phyloP scores from a whole-genome alignment of 306 rosid genomes.

The Gynostemma pentaphyllum region DNA sequence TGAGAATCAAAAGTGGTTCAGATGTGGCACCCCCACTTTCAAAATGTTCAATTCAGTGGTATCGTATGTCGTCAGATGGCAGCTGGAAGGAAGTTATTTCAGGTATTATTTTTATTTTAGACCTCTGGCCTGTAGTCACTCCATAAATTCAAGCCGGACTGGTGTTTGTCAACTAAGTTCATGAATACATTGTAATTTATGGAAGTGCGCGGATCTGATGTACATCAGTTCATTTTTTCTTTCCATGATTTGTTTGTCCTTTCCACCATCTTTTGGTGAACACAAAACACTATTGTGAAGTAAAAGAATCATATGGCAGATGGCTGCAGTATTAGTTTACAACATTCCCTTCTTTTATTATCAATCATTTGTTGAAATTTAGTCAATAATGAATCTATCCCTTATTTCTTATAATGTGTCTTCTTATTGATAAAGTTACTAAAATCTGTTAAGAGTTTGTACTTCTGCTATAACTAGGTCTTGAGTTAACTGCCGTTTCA shows the following conservation, averaged over 20 bases:
- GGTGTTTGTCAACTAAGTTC: neutral
- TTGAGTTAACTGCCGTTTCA: too few species aligned
- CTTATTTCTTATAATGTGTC: neutral
- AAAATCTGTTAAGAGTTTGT: too few species aligned
- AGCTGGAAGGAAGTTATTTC: constrained; percentile 79
- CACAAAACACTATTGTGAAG: neutral
- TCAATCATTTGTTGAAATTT: too few species aligned
- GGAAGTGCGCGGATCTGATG: neutral
- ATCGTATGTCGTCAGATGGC: constrained; percentile 70
- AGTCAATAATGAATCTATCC: too few species aligned
- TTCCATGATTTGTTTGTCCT: neutral
- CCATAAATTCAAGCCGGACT: neutral
- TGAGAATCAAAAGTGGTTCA: constrained; percentile 50
- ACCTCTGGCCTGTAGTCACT: neutral
- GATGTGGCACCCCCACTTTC: constrained; percentile 48
- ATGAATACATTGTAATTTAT: neutral
- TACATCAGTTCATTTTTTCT: neutral
- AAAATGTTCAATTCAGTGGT: constrained; percentile 83
- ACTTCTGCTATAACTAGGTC: too few species aligned
- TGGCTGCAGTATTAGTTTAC: neutral
- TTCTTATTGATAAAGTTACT: neutral
- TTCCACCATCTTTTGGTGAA: neutral
- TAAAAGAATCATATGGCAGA: neutral
- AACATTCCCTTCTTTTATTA: too few species aligned
- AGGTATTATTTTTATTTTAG: constrained; percentile 29